Evolutionary conservation across 1,284 basidiomycete genomes (phyloP).

Genomic region (Apiotrichum brassicae): DNA sequence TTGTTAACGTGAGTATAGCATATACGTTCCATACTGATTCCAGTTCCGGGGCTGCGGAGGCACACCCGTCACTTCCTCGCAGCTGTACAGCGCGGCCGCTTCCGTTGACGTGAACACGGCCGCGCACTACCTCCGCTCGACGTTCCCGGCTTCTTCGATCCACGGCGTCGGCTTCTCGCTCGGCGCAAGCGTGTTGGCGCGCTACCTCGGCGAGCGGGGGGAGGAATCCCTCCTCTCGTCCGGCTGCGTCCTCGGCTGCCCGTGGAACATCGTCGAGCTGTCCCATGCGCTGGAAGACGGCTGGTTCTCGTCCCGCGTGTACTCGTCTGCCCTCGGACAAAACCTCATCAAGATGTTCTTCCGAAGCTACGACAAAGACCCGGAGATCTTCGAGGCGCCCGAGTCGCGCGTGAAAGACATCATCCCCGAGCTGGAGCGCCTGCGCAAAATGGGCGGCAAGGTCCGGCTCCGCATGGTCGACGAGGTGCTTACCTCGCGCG

Average conservation of each 20-base stretch:
- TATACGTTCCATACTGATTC: neutral
- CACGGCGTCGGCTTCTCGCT: conserved; percentile 89
- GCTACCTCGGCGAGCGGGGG: conserved; percentile 84
- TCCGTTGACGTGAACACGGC: conserved; percentile 82
- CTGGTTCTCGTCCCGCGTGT: conserved; percentile 63
- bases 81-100: conserved; percentile 73
- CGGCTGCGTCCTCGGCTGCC: conserved; percentile 70
- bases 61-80: conserved; percentile 61
- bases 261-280: conserved; percentile 44
- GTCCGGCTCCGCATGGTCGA: conserved; percentile 44
- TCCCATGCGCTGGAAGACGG: conserved; percentile 53
- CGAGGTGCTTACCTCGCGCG: conserved; percentile 60
- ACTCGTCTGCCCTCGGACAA: conserved; percentile 73
- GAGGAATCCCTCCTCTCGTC: conserved; percentile 66
- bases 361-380: conserved; percentile 52
- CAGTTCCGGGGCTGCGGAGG: conserved; percentile 83
- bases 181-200: conserved; percentile 85
- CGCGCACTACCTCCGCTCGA: conserved; percentile 64
- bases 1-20: conserved; percentile 57
- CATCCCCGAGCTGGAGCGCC: conserved; percentile 19
- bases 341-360: conserved; percentile 67
- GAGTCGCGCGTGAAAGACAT: conserved; percentile 11
- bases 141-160: conserved; percentile 73
- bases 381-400: conserved; percentile 21
- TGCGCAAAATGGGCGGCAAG: conserved; percentile 15